Base-by-base conservation (phyloP, 2,329 filamentous ascomycete genomes). In the Ophiostoma piceae region DNA sequence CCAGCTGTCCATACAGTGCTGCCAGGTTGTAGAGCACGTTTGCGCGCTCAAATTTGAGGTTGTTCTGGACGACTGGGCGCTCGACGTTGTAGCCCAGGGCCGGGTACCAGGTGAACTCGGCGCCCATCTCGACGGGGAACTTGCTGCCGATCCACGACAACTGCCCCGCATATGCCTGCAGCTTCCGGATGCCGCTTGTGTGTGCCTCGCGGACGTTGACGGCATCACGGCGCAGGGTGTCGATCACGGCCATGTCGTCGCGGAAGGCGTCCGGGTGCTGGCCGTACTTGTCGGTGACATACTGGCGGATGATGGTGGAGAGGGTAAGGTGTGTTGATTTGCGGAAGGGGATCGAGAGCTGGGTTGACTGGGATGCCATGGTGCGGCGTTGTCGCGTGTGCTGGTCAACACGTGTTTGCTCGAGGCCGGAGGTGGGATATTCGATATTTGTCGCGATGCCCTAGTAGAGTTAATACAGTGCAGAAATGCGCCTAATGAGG, bases 201-300 rank as follows among this genome's bases (percentile, higher is more conserved):
- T 99, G 95, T 2, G 95, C 88, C 77, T 99, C 95, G 71, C 90
- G 87, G 1, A 95, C 90, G 78, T 93, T 92, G 69, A 97, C 84
- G n/a, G 95, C 95, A 78, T 96, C 92, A 72, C 87, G 86, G 5
- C 95, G 89, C 71, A 98, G 82, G 67, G 87, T 84, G 77, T 98
- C 93, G 76, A 99, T 93, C 74, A 90, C 86, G 77, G 94, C 88
- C 71, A 88, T 87, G 81, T 99, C 95, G 73, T 92, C 86, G 73
- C 88, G 87, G 80, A 99, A 99, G 90, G 97, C 96, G 79, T 97
- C 93, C 43, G 95, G 94, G 78, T 97, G 94, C 79, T 99, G 95
- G 80, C 98, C 94, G 89, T 98, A 98, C 84, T 98, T 97, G 79
- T 88, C 90, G 72, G 93, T 96, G 77, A 99, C 98, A 82, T 99